Conservation (phyloP, 192 early-diverging fungal genomes). For the Linderina pennispora region DNA sequence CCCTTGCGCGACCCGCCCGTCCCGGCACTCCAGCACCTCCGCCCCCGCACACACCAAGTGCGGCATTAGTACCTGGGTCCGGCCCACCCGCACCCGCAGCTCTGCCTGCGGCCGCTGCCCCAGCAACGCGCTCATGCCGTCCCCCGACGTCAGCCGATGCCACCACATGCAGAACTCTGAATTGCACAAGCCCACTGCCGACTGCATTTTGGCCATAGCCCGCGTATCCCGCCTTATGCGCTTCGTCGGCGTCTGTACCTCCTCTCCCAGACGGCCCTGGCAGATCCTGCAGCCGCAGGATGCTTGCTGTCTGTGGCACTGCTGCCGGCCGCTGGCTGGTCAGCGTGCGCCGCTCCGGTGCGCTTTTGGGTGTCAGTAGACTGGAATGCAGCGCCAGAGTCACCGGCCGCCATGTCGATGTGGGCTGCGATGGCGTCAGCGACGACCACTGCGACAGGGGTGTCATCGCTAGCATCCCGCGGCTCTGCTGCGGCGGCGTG, state of each 20-base stretch:
- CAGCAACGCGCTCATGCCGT: conserved; percentile 6
- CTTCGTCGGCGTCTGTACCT: conserved; percentile 24
- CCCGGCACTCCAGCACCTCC: conserved; percentile 5
- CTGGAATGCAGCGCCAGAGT: too few species aligned
- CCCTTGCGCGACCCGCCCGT: too few species aligned
- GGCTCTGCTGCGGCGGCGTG: too few species aligned
- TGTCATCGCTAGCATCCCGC: too few species aligned
- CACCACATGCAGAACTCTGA: conserved; percentile 38
- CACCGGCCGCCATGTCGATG: conserved; percentile 1
- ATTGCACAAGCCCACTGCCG: conserved; percentile 2
- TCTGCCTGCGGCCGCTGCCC: conserved; percentile 9
- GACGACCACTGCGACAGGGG: neutral
- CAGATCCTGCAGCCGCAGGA: neutral
- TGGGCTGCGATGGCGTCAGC: conserved; percentile 8
- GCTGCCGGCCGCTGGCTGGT: conserved; percentile 23
- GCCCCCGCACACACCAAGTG: conserved; percentile 23
- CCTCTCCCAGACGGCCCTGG: too few species aligned
- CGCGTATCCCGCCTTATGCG: conserved; percentile 14
- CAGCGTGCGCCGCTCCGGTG: conserved; percentile 5
- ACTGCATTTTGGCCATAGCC: conserved; percentile 11
- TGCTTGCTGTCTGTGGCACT: neutral
- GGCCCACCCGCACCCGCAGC: conserved; percentile 8
- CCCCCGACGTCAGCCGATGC: conserved; percentile 25
- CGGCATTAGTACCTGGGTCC: conserved; percentile 7
- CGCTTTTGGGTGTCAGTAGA: too few species aligned